Base-by-base conservation (phyloP, 2,329 filamentous ascomycete species). In the Teratosphaeria epicoccoides region DNA sequence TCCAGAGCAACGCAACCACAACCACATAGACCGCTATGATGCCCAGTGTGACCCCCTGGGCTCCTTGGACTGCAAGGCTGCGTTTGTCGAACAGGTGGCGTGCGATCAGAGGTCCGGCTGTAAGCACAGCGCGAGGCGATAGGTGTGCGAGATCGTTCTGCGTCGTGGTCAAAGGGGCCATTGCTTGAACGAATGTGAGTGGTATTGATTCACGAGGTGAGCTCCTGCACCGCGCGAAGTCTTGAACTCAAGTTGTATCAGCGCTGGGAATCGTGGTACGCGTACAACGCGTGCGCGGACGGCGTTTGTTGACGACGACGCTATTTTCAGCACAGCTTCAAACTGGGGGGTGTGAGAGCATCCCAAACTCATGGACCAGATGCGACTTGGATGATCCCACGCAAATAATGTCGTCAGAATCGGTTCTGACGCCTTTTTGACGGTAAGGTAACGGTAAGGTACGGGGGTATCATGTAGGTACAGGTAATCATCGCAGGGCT, bases 1-100 rank as follows among this genome's bases (percentile, higher is more conserved):
- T 89, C 86, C 86, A 90, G 3, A 90, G 72, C 43, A 90, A 73
- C 4, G 84, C 85, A 57, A 90, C 90, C 46, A 77, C 76, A 17
- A 88, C 84, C 2, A 85, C 76, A 68, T 89, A 89, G 29, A 75
- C 82, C 7, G 70, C 83, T 59, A 89, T 87, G 40, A 88, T 73
- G 7, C 84, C 84, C 24, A 88, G 71, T 0, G 85, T 88, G 9
- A 88, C 76, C 49, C 76, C 75, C 61, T 89, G 85, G 2, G 85
- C 85, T 62, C 81, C 77, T 57, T 81, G 84, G 43, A 83, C 80
- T 24, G 73, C 73, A 10, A 87, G 71, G 49, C 76, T 75, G 51
- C 83, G 79, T 52, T 71, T 72, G 20, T 70, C 57, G 46, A 82
- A 66, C 33, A 50, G 46, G 11, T 55, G 50, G 20, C 40, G 37